Evolutionary conservation across 768 basidiomycete species (phyloP).

Genomic region (Mrakia gelida): DNA sequence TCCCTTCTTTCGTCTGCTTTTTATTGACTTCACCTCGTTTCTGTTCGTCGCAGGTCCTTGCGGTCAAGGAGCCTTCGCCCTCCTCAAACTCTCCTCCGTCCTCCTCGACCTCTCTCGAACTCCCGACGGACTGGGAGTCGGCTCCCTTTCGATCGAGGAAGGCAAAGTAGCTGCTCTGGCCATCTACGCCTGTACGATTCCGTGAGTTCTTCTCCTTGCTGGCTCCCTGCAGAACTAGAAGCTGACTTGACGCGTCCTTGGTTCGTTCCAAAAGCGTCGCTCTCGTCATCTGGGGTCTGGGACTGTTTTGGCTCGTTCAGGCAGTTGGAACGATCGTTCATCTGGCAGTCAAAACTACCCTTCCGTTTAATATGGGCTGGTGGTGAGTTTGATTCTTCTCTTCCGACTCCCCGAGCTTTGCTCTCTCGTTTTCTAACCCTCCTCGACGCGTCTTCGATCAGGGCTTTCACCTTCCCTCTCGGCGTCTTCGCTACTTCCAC

Average conservation of each 20-base stretch:
- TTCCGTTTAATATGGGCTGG: constrained; percentile 36
- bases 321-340: constrained; percentile 36
- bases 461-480: constrained; percentile 42
- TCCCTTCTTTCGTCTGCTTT: not conserved
- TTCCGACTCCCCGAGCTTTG: too few species aligned
- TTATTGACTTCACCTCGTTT: not conserved
- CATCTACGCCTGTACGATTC: constrained; percentile 33
- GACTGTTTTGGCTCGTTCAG: constrained; percentile 40
- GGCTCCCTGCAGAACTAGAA: too few species aligned
- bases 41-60: constrained; percentile 47
- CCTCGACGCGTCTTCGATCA: not conserved
- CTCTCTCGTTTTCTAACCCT: not conserved
- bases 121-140: not conserved
- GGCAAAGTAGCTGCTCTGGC: constrained; percentile 29
- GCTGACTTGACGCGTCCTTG: too few species aligned
- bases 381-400: constrained; percentile 24
- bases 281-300: constrained; percentile 44
- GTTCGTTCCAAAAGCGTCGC: too few species aligned
- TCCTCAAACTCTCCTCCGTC: constrained; percentile 33
- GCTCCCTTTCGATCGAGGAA: constrained; percentile 24
- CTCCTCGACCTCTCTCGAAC: not conserved
- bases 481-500: constrained; percentile 40
- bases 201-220: constrained; percentile 31
- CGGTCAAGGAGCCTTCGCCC: constrained; percentile 55
- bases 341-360: constrained; percentile 8